Evolutionary conservation across 2,329 filamentous ascomycete genomes (phyloP), one percentile per base, ranked within the genome.

Genomic region (Arthrobotrys pseudoclavata): DNA sequence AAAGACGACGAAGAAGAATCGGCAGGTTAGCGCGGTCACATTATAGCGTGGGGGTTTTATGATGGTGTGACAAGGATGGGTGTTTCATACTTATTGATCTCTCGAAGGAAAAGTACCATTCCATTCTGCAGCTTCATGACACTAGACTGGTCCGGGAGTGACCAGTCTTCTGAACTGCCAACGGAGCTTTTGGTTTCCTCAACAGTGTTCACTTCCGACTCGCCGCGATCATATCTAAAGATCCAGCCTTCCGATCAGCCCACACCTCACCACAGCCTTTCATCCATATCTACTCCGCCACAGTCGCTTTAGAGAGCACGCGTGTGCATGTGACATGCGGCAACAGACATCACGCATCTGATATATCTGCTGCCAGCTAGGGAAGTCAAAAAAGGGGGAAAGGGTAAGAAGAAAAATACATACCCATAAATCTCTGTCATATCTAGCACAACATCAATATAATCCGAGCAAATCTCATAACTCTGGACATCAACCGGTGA

Each of bases 391-490:
- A 22, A 22, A 10, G 34, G 9, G 12, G 24, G 12, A 4, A 29
- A 47, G 6, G 22, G 15, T 4, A 57, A 48, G 10, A 9, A 34
- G 31, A 9, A 34, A 34, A 40, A 20, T 20, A 61, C 77, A 29
- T 79, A 98, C 53, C 94, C 95, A 83, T 97, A 99, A 45, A 99
- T 91, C 83, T 98, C 95, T 29, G 93, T 96, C 67, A 98, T 92
- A 83, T 99, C 96, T 74, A 98, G 95, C 79, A 99, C 97, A 77
- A 98, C 94, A 83, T 99, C 96, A 81, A 99, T 97, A 83, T 97
- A 98, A 83, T 99, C 96, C 61, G 93, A 97, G 85, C 96, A 99
- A 82, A 98, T 97, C 85, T 98, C 96, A 84, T 99, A 99, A 83
- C 92, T 95, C 48, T 92, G 92, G 87, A 97, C 96, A 82, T 98